Conservation (phyloP, 345 rosid genomes). For the Firmiana major region DNA sequence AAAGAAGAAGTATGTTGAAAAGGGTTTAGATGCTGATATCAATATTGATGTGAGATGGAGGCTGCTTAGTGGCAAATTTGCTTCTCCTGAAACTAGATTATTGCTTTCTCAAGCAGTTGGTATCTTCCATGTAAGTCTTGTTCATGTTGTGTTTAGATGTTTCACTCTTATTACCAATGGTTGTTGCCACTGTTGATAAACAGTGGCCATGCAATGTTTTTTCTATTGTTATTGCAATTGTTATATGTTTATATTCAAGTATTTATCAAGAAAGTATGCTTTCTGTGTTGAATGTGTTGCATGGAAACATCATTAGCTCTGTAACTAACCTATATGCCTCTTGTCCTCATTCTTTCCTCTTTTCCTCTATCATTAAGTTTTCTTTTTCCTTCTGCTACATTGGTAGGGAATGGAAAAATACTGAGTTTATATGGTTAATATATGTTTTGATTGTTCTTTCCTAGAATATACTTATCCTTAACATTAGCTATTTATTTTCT, state of each 20-base stretch:
- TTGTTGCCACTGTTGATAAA: slow-evolving; percentile 6
- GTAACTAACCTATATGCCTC: not conserved
- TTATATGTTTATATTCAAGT: not conserved
- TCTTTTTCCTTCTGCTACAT: not conserved
- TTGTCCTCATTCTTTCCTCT: not conserved
- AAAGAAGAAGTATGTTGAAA: slow-evolving; percentile 49
- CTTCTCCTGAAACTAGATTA: slow-evolving; percentile 54
- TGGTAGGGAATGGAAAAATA: not conserved
- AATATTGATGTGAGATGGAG: slow-evolving; percentile 78
- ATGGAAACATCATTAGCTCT: not conserved
- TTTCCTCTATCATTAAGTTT: not conserved
- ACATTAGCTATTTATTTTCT: not conserved
- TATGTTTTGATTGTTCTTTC: not conserved
- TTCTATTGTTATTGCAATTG: not conserved
- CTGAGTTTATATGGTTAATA: not conserved
- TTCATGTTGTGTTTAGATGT: slow-evolving; percentile 7
- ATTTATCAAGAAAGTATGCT: not conserved
- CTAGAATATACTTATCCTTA: not conserved
- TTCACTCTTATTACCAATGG: not conserved
- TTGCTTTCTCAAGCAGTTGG: slow-evolving; percentile 86
- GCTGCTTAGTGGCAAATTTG: slow-evolving; percentile 68
- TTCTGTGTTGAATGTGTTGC: not conserved
- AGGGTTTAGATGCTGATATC: slow-evolving; percentile 28
- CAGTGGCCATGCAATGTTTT: not conserved
- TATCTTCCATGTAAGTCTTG: slow-evolving; percentile 78